Evolutionary conservation across 2,329 filamentous ascomycete genomes (phyloP).

Genomic region (Arthroderma sp.): DNA sequence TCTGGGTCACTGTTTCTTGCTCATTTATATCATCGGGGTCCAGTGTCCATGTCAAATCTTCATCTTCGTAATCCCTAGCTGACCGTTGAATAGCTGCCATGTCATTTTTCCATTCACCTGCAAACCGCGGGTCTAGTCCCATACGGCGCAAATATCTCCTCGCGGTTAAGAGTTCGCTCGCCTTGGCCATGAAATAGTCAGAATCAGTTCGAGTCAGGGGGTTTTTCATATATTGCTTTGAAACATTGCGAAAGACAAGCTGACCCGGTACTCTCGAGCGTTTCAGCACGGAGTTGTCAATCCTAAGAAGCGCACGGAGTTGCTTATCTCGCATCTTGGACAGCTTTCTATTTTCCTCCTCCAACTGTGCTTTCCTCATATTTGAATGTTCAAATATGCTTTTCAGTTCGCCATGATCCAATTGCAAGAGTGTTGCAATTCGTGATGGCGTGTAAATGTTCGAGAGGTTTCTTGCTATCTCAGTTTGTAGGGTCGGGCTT

Average conservation of each 20-base stretch:
- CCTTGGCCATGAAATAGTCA: conserved; percentile 19
- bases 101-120: conserved; percentile 22
- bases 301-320: conserved; percentile 17
- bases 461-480: conserved; percentile 24
- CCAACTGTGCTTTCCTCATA: conserved; percentile 16
- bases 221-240: conserved; percentile 10
- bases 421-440: conserved; percentile 15
- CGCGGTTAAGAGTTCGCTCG: conserved; percentile 20
- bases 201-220: conserved; percentile 6
- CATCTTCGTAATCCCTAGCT: conserved; percentile 10
- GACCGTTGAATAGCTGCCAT: conserved; percentile 9
- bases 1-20: conserved; percentile 2
- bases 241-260: conserved; percentile 18
- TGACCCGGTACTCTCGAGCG: conserved; percentile 15
- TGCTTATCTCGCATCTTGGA: conserved; percentile 24
- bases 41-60: conserved; percentile 9
- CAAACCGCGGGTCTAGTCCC: conserved; percentile 17
- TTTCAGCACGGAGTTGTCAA: conserved; percentile 21
- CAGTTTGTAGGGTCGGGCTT: conserved; percentile 19
- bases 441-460: conserved; percentile 12
- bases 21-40: neutral
- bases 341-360: conserved; percentile 18
- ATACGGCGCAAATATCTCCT: conserved; percentile 19
- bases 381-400: conserved; percentile 11
- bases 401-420: conserved; percentile 15